Evolutionary conservation across 75 land plant species (phyloP), one percentile per base, ranked within the genome.

Genomic region (Chamaecyparis obtusa): DNA sequence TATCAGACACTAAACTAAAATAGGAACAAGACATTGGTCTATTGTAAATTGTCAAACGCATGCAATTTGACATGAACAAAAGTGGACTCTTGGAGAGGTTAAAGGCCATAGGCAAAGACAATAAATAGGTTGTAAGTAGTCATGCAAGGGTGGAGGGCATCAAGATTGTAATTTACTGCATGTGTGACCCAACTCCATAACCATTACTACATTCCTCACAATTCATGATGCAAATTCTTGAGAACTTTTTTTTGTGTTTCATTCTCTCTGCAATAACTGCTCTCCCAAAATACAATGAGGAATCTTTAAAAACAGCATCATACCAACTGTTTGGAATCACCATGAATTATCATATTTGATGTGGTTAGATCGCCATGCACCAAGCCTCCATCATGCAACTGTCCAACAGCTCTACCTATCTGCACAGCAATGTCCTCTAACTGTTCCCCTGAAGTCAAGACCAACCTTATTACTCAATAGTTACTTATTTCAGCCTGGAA

Each of bases 361-460:
- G 99, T 98, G 57, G 99, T 98, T 67, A 98, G 89, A 84, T 98
- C 97, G 81, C 99, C 99, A 89, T 98, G 99, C 85, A 98, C 84
- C 10, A 98, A 88, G 16, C 96, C 99, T 49, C 99, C 99, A 92
- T 98, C 99, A 91, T 98, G 99, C 24, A 98, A 76, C 82, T 92
- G 92, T 21, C 89, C 99, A 88, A 98, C 93, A 64, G 96, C 93
- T 78, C 86, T 89, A 21, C 97, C 99, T 86, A 98, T 98, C 85
- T 97, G 95, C 9, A 79, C 84, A 48, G 97, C 96, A 87, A 97
- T 92, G 74, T 93, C 93, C 87, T 93, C 92, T 86, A 95, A 21
- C 54, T 85, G 86, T 71, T 94, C 96, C 88, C 90, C 93, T 87
- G 71, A 90, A 90, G 13, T 75, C 80, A 89, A 92, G 86, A 88